phyloP scores from a whole-genome alignment of 2,329 filamentous ascomycete genomes.

The Penicillium sp. region DNA sequence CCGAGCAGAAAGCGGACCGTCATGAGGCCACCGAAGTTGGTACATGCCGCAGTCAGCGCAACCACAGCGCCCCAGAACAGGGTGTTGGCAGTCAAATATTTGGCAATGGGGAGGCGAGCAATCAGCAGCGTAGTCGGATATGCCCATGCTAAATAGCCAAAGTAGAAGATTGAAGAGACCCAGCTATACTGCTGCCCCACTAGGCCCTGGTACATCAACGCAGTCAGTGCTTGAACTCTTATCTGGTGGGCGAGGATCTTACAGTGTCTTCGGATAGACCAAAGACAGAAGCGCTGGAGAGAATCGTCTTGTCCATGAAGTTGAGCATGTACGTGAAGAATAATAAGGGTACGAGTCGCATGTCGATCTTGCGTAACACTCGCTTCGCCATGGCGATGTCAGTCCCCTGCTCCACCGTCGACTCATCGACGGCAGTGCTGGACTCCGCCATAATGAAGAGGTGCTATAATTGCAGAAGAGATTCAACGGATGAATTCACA shows the following conservation, averaged over 20 bases:
- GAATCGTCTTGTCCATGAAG: conserved; percentile 67
- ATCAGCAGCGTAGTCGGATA: conserved; percentile 37
- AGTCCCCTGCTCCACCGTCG: conserved; percentile 19
- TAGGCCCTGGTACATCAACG: conserved; percentile 12
- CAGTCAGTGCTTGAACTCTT: not conserved
- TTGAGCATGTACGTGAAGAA: conserved; percentile 65
- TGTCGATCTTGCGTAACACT: conserved; percentile 64
- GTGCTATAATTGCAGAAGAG: not conserved
- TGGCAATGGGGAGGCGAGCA: conserved; percentile 34
- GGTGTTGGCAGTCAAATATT: conserved; percentile 47
- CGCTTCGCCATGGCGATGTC: conserved; percentile 23
- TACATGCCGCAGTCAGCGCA: conserved; percentile 55
- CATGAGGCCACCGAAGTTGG: conserved; percentile 58
- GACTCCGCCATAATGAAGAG: conserved; percentile 11
- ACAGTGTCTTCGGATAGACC: conserved; percentile 57
- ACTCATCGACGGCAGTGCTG: conserved; percentile 6
- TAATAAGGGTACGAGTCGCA: conserved; percentile 60
- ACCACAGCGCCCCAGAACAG: conserved; percentile 58
- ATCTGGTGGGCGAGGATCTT: not conserved
- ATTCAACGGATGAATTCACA: not conserved
- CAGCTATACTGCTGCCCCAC: conserved; percentile 37
- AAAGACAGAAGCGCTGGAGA: conserved; percentile 64
- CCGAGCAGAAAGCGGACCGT: conserved; percentile 61
- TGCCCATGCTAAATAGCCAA: conserved; percentile 39
- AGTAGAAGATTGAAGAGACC: conserved; percentile 40